Conservation (phyloP, 176 grass and related monocot genomes). For the Eleusine indica region DNA sequence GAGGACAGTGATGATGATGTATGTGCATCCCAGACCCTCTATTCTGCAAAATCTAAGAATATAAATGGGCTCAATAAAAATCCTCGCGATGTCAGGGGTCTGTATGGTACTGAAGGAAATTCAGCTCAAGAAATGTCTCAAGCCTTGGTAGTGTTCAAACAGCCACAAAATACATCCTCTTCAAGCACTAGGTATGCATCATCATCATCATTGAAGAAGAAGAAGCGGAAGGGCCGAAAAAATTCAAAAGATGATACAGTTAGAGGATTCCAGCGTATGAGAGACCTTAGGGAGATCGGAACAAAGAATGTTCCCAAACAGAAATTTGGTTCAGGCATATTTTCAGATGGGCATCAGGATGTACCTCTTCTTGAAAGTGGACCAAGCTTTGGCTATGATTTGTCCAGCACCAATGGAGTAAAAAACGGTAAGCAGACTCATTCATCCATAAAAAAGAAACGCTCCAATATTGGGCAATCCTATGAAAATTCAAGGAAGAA, state of each 20-base stretch:
- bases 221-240: constrained; percentile 67
- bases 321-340: constrained; percentile 37
- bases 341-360: constrained; percentile 46
- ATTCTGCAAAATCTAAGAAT: constrained; percentile 57
- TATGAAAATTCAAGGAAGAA: constrained; percentile 88
- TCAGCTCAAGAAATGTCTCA: constrained; percentile 58
- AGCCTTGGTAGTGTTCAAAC: constrained; percentile 49
- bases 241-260: constrained; percentile 61
- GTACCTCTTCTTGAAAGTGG: constrained; percentile 56
- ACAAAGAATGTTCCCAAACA: constrained; percentile 57
- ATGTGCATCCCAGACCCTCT: constrained; percentile 36
- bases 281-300: constrained; percentile 89
- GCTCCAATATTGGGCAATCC: constrained; percentile 71
- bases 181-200: constrained; percentile 67
- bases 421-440: constrained; percentile 52
- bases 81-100: constrained; percentile 35
- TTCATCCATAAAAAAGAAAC: constrained; percentile 71
- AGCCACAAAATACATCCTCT: constrained; percentile 53
- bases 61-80: constrained; percentile 64
- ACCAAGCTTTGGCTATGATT: constrained; percentile 51
- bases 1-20: constrained; percentile 19
- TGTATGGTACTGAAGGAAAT: constrained; percentile 49
- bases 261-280: constrained; percentile 80
- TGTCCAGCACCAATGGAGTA: constrained; percentile 46
- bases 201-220: constrained; percentile 50